Base-by-base conservation (phyloP, 371 early-diverging fungal species). In the Mortierella sp. region DNA sequence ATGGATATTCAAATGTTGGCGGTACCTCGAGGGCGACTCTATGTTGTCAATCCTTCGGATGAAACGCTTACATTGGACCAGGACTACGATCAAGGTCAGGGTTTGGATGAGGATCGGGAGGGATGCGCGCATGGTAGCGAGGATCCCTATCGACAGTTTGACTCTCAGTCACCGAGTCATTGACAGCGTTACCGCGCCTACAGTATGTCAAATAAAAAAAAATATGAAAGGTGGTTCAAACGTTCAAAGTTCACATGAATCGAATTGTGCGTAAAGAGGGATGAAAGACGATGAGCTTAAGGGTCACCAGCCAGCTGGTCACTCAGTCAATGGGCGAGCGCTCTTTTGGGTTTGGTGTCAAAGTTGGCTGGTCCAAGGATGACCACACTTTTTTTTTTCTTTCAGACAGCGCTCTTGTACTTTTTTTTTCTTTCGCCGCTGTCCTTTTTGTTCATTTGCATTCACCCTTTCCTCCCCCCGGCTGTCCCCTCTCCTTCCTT, bases 1-100 rank as follows among this genome's bases (percentile, higher is more conserved):
- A 78, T 82, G 78, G 83, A 82, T 64, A 66, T 82, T 5, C 83
- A 82, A 64, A 82, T 82, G 83, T 66, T 82, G 44, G 74, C 79
- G 8, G 73, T 82, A 19, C 83, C 83, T 4, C 73, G 75, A 7
- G 83, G 83, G 2, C 74, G 83, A 44, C 73, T 82, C 13, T 82
- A 71, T 52, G 83, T 82, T 5, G 83, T 82, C 16, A 82, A 82
- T 61, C 83, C 83, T 4, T 78, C 83, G 22, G 78, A 82, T 29
- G 79, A 78, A 58, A 44, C 47, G 2, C 31, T 79, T 22, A 9
- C 13, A 34, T 39, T 26, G 68, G 43, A 43, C 45, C 37, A 53
- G 1, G 43, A 52, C 43, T 45, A 34, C 3, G 48, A 64, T 43
- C 48, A 64, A 64, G 44, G 29, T 11, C 55, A 4, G 37, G 48